Evolutionary conservation across 1,284 basidiomycete species (phyloP).

Genomic region (Puccinia hordei): DNA sequence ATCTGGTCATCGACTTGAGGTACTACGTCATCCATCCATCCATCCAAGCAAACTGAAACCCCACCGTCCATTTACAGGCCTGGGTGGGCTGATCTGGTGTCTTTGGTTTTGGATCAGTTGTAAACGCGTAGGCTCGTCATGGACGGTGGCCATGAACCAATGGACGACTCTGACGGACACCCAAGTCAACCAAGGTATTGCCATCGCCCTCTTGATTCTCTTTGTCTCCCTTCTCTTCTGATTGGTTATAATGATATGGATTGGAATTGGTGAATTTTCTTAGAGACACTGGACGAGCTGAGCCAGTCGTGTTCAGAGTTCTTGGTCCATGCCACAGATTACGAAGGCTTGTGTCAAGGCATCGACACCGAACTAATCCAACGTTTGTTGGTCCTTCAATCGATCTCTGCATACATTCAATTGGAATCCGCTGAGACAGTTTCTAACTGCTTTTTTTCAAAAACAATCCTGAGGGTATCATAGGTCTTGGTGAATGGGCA

Average conservation of each 20-base stretch:
- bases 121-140: conserved; percentile 72
- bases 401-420: neutral
- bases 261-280: conserved; percentile 51
- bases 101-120: conserved; percentile 66
- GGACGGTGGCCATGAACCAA: conserved; percentile 98
- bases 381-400: conserved; percentile 62
- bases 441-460: conserved; percentile 32
- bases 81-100: conserved; percentile 1
- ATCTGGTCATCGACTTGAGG: conserved; percentile 93
- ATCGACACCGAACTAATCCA: conserved; percentile 87
- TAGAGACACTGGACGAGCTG: conserved; percentile 72
- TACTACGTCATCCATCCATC: conserved; percentile 57
- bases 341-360: conserved; percentile 94
- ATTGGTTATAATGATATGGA: conserved; percentile 48
- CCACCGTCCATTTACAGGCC: neutral
- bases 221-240: neutral
- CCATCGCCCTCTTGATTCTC: neutral
- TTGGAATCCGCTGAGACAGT: neutral
- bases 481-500: conserved; percentile 89
- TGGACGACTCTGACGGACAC: conserved; percentile 97
- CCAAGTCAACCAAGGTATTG: conserved; percentile 76
- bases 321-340: conserved; percentile 93
- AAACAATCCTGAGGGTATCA: neutral
- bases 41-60: no score
- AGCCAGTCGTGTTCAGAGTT: conserved; percentile 87